Conservation (phyloP, 2,329 filamentous ascomycete genomes). For the Curvularia hawaiiensis region DNA sequence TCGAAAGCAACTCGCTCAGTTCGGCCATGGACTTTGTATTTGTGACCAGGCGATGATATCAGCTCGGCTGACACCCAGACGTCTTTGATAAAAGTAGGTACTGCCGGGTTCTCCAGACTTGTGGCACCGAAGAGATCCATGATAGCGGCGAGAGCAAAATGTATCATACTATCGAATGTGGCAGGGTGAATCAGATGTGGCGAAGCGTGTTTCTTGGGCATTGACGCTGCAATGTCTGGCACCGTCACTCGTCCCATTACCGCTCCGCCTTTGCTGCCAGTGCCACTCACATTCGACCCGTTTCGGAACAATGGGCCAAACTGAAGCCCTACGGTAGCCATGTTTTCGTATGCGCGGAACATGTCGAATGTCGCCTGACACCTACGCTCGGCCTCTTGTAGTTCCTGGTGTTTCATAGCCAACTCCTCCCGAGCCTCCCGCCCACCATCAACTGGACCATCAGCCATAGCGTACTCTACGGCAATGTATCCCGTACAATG, state of each 20-base stretch:
- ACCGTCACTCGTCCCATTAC: conserved; percentile 2
- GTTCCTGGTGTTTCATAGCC: neutral
- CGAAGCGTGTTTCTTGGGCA: neutral
- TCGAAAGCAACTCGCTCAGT: conserved; percentile 6
- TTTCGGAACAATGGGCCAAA: conserved; percentile 3
- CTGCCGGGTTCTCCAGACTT: conserved; percentile 1
- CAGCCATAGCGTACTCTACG: conserved; percentile 1
- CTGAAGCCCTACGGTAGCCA: conserved; percentile 3
- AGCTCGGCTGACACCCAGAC: conserved; percentile 3
- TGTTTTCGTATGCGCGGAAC: conserved; percentile 4
- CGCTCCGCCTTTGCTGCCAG: conserved; percentile 2
- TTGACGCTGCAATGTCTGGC: conserved; percentile 1
- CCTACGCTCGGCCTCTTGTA: conserved; percentile 1
- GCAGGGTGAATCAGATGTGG: conserved; percentile 5
- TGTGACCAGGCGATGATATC: neutral
- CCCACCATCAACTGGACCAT: neutral
- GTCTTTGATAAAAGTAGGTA: conserved; percentile 1
- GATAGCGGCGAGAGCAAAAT: conserved; percentile 3
- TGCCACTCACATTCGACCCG: neutral
- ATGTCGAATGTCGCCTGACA: conserved; percentile 2
- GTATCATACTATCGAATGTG: conserved; percentile 6
- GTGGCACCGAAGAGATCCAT: conserved; percentile 7
- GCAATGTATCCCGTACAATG: conserved; percentile 3
- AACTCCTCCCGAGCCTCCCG: conserved; percentile 1
- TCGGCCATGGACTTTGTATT: conserved; percentile 2